Evolutionary conservation across 768 basidiomycete species (phyloP).

Genomic region (Coprinellus micaceus): DNA sequence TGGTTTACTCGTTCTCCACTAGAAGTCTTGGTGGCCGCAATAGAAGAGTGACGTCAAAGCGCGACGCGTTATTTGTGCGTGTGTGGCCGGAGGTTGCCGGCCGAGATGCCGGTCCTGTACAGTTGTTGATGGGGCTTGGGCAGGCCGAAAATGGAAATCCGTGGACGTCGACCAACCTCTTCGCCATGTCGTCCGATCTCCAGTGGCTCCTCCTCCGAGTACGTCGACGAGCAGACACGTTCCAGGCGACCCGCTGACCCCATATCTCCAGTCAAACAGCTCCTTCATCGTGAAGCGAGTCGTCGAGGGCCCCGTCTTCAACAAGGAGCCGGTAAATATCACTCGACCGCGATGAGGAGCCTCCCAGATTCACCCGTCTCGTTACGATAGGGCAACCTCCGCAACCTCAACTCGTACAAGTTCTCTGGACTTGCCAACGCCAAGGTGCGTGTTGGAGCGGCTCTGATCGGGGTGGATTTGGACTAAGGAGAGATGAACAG

Average conservation of each 20-base stretch:
- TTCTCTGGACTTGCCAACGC: conserved; percentile 85
- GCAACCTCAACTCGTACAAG: conserved; percentile 87
- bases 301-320: conserved; percentile 72
- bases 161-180: conserved; percentile 19
- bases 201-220: conserved; percentile 92
- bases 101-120: conserved; percentile 24
- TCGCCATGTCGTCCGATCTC: conserved; percentile 83
- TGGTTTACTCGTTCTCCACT: too few species aligned
- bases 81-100: conserved; percentile 14
- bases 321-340: conserved; percentile 71
- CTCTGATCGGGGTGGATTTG: conserved; percentile 4
- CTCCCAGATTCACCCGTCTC: conserved; percentile 8
- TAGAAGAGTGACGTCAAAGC: too few species aligned
- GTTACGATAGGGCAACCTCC: conserved; percentile 70
- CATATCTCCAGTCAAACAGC: conserved; percentile 61
- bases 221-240: conserved; percentile 27
- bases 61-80: conserved; percentile 24
- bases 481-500: conserved; percentile 32
- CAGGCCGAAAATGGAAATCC: not conserved
- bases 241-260: conserved; percentile 2
- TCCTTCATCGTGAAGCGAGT: conserved; percentile 82
- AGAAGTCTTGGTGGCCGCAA: too few species aligned
- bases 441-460: conserved; percentile 47
- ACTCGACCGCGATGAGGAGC: conserved; percentile 9
- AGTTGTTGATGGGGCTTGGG: conserved; percentile 25